Conservation (phyloP, 2,329 filamentous ascomycete species). For the Calonectria naviculata region DNA sequence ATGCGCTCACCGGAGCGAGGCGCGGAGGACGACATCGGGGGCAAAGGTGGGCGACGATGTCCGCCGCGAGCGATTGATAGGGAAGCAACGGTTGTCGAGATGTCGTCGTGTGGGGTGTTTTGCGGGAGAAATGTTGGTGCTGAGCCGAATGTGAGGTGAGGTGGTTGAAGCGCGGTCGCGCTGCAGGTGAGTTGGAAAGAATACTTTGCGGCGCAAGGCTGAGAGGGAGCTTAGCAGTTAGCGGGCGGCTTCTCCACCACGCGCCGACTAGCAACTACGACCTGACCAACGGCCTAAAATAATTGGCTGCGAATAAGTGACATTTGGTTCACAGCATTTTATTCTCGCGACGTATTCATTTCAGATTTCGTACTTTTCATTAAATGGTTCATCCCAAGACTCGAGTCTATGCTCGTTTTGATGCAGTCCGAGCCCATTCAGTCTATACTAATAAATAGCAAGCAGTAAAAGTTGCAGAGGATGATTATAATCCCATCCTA, state of each 20-base stretch:
- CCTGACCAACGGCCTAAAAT: slow-evolving; percentile 9
- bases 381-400: slow-evolving; percentile 39
- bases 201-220: slow-evolving; percentile 39
- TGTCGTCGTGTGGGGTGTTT: neutral
- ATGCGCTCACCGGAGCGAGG: slow-evolving; percentile 65
- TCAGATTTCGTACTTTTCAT: slow-evolving; percentile 37
- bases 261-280: neutral
- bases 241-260: slow-evolving; percentile 12
- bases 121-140: slow-evolving; percentile 11
- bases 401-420: slow-evolving; percentile 28
- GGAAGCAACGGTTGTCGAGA: neutral
- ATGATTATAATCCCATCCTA: slow-evolving; percentile 25
- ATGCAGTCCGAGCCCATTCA: slow-evolving; percentile 31
- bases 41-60: slow-evolving; percentile 22
- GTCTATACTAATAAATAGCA: slow-evolving; percentile 31
- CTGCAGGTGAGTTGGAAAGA: slow-evolving; percentile 34
- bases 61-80: slow-evolving; percentile 18
- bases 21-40: slow-evolving; percentile 35
- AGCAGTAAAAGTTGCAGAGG: slow-evolving; percentile 6
- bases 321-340: neutral
- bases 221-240: slow-evolving; percentile 19
- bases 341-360: slow-evolving; percentile 6
- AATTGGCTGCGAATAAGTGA: neutral
- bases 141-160: slow-evolving; percentile 17
- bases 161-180: slow-evolving; percentile 30